Conservation (phyloP, 768 basidiomycete species). For the Boletus huronensis region DNA sequence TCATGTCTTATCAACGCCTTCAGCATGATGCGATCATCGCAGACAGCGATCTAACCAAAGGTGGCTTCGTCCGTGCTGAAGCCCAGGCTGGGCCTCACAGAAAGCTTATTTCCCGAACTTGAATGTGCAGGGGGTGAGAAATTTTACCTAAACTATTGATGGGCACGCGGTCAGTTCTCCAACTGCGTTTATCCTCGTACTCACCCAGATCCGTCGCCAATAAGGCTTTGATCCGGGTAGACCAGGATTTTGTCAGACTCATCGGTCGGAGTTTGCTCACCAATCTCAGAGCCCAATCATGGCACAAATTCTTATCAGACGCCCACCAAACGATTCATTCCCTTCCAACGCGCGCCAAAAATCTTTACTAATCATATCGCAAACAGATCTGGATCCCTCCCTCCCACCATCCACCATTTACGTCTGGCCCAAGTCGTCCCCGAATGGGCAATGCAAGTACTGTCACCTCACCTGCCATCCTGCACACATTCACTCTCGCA, state of each 20-base stretch:
- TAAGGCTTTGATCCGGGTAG: conserved; percentile 4
- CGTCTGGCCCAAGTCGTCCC: neutral
- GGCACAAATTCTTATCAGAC: conserved; percentile 16
- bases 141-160: neutral
- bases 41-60: neutral
- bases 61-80: neutral
- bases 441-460: neutral
- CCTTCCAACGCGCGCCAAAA: neutral
- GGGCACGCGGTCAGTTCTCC: neutral
- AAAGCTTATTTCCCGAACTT: conserved; percentile 1
- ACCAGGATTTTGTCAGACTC: conserved; percentile 13
- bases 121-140: neutral
- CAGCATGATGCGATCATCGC: neutral
- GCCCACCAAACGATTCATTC: neutral
- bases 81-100: neutral
- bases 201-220: neutral
- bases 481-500: neutral
- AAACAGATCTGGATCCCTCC: conserved; percentile 4
- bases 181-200: neutral
- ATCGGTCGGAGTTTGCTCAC: conserved; percentile 7
- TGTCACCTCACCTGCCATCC: neutral
- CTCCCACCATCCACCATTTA: conserved; percentile 15
- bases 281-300: conserved; percentile 1
- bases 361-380: neutral
- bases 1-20: neutral